A percentile compares a stretch with the other conserved stretches of the same genome.
phyloP scores from a whole-genome alignment of 1,284 basidiomycete species.

The Microbotryomycetes sp. region DNA sequence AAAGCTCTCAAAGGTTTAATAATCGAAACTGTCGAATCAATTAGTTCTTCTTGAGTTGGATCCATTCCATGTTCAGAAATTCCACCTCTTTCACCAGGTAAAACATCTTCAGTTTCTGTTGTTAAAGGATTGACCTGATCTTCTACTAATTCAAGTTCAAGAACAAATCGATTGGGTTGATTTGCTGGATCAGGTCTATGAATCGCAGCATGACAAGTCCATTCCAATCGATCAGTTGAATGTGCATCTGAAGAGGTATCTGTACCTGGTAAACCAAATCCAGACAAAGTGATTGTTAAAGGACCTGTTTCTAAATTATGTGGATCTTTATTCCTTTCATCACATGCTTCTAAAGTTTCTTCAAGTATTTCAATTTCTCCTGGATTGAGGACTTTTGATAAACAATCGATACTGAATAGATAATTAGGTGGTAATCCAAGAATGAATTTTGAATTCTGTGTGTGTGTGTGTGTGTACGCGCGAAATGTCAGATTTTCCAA shows the following conservation, averaged over 20 bases:
- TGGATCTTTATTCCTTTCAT: not conserved
- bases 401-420: not conserved
- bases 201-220: constrained; percentile 79
- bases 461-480: too few species aligned
- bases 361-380: not conserved
- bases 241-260: not conserved
- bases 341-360: not conserved
- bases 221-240: constrained; percentile 44
- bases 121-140: constrained; percentile 64
- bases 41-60: constrained; percentile 49
- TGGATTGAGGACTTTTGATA: not conserved
- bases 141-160: constrained; percentile 76
- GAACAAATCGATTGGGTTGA: constrained; percentile 51
- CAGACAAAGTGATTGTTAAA: not conserved
- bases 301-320: not conserved
- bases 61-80: not conserved
- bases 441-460: constrained; percentile 11
- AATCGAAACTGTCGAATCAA: constrained; percentile 65
- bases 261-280: not conserved
- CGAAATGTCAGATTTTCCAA: too few species aligned
- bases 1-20: constrained; percentile 67
- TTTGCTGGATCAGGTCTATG: constrained; percentile 52
- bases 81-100: not conserved
- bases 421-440: not conserved
- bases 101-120: constrained; percentile 21